These are phyloP conservation scores for Glebionis coronaria DNA, from an alignment of 129 eudicot genomes.

Conservation along the genomic window DNA sequence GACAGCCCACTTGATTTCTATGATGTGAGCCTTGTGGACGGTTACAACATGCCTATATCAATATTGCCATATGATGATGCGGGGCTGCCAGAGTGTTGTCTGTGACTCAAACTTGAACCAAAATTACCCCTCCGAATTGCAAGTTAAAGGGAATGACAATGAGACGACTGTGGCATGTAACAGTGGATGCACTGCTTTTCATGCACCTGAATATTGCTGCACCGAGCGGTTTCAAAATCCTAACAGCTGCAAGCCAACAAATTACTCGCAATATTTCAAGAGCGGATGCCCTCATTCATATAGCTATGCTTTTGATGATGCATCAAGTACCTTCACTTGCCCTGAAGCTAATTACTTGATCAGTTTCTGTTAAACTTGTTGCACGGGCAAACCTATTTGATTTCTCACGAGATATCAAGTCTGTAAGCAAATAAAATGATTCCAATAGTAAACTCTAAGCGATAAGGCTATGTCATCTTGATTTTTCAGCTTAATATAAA, in stretches of 20 bases:
- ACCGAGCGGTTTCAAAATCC: slow-evolving; percentile 50
- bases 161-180: slow-evolving; percentile 39
- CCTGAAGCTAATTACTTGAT: slow-evolving; percentile 41
- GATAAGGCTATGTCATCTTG: too few species aligned
- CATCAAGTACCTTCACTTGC: slow-evolving; percentile 54
- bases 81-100: slow-evolving; percentile 32
- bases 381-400: background rate
- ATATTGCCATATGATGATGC: slow-evolving; percentile 45
- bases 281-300: slow-evolving; percentile 47
- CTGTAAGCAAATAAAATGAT: too few species aligned
- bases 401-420: too few species aligned
- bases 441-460: too few species aligned
- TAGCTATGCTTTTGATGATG: slow-evolving; percentile 67
- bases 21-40: slow-evolving; percentile 83
- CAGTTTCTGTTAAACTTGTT: slow-evolving; percentile 35
- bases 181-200: slow-evolving; percentile 54
- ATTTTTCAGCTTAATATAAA: too few species aligned
- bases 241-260: slow-evolving; percentile 38
- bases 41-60: slow-evolving; percentile 60
- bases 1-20: slow-evolving; percentile 52
- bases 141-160: slow-evolving; percentile 24
- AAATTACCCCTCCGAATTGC: slow-evolving; percentile 42
- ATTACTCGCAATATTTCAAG: slow-evolving; percentile 48
- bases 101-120: slow-evolving; percentile 49
- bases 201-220: slow-evolving; percentile 49